Conservation (phyloP, 495 filamentous ascomycete genomes). For the Aspergillus ellipticus region DNA sequence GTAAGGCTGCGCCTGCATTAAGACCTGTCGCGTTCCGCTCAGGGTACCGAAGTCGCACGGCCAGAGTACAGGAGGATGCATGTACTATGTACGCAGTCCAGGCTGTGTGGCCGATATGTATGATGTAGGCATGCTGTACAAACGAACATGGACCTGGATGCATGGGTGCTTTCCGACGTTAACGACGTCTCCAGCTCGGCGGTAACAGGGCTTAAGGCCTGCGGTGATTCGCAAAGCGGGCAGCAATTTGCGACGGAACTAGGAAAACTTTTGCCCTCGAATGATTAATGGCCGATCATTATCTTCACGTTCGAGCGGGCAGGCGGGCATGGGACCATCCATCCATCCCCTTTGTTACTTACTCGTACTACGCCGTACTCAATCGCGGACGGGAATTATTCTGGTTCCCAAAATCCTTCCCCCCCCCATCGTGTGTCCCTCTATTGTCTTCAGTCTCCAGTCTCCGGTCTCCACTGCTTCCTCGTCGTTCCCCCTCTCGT, state of each 20-base stretch:
- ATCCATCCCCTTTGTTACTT: background rate
- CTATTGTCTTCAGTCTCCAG: too few relatives aligned
- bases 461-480: background rate
- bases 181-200: background rate
- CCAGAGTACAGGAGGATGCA: background rate
- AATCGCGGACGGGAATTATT: background rate
- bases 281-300: conserved; percentile 13
- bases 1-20: conserved; percentile 18
- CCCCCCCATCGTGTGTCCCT: too few relatives aligned
- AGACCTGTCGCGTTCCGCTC: background rate
- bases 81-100: background rate
- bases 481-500: background rate
- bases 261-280: conserved; percentile 6
- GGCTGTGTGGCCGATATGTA: background rate
- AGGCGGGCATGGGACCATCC: background rate
- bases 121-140: too few relatives aligned
- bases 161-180: background rate
- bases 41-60: conserved; percentile 4
- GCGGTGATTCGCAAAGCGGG: conserved; percentile 1
- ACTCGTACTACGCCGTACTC: background rate
- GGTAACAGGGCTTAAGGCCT: conserved; percentile 5
- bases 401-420: background rate
- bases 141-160: too few relatives aligned
- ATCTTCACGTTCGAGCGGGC: conserved; percentile 7
- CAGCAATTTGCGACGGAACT: conserved; percentile 4